phyloP scores from a whole-genome alignment of 768 basidiomycete genomes.

The Terana coerulea region DNA sequence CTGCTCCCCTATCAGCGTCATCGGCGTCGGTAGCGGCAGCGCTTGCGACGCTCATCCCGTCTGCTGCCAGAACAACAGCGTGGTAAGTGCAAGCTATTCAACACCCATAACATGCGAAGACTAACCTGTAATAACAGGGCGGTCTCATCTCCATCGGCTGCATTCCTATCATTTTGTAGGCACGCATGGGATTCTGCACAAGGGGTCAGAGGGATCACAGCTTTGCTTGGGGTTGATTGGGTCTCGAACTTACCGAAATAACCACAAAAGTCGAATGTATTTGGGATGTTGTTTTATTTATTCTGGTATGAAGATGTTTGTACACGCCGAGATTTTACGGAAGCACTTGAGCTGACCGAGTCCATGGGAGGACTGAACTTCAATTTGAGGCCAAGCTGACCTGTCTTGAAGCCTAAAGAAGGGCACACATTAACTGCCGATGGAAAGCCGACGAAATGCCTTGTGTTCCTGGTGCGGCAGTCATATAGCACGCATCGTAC shows the following conservation, averaged over 20 bases:
- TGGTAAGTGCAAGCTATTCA: constrained; percentile 8
- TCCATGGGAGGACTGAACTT: no score
- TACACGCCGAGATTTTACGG: no score
- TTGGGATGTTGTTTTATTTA: neutral
- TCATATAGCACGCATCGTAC: no score
- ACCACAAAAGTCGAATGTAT: neutral
- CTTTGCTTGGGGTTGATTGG: neutral
- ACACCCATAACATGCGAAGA: neutral
- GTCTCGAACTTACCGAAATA: neutral
- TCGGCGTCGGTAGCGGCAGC: constrained; percentile 20
- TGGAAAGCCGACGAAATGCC: no score
- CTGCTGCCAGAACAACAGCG: constrained; percentile 24
- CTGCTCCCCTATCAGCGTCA: constrained; percentile 18
- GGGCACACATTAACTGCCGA: no score
- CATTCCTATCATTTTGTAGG: constrained; percentile 16
- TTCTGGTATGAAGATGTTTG: neutral
- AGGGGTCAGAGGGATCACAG: neutral
- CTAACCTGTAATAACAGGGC: constrained; percentile 5
- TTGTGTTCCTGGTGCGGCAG: no score
- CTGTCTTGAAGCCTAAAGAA: no score
- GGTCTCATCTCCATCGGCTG: constrained; percentile 21
- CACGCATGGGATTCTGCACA: neutral
- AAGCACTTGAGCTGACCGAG: no score
- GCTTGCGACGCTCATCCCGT: constrained; percentile 20
- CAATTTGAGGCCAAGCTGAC: no score